Evolutionary conservation across 331 rosid genomes (phyloP), one percentile per base, ranked within the genome.

Genomic region (Prunus yedoensis): DNA sequence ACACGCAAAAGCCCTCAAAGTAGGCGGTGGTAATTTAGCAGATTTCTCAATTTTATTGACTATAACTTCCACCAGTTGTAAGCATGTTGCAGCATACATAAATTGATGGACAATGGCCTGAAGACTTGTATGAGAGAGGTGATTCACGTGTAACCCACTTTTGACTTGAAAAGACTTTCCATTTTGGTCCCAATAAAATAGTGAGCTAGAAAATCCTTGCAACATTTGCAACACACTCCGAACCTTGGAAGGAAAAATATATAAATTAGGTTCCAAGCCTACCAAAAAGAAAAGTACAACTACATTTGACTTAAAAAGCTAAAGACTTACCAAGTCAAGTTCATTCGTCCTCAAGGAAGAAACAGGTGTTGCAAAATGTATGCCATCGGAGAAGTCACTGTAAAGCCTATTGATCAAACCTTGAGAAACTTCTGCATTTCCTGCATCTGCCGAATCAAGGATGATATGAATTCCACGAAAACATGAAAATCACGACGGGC

Each of bases 211-310:
- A 83, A 88, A 88, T 53, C 99, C 99, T 89, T 94, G 99, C 59
- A 94, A 76, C 87, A 90, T 94, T 84, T 92, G 92, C 17, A 94
- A 82, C 76, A 92, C 92, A 67, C 96, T 87, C 27, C 92, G 90
- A 20, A 94, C 98, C 98, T 94, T 81, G 28, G n/a, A 68, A 10
- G 27, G 28, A 32, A 23, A 14, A 10, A 61, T 35, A 20, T 76
- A 11, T 49, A 73, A 21, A 28, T 18, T 47, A 23, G 27, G 23
- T 25, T 70, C 56, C 47, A 8, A 1, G 2, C 63, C 21, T 57
- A 14, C 28, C 21, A 23, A 57, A n/a, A 21, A 57, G 10, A n/a
- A 57, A 3, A 25, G 35, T 30, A 30, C 35, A 30, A 30, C 35
- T 14, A 13, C 14, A 23, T 27, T 57, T 57, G 28, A 5, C 5